Evolutionary conservation across 2,329 filamentous ascomycete genomes (phyloP).

Genomic region (Amesomyces nigricolor): DNA sequence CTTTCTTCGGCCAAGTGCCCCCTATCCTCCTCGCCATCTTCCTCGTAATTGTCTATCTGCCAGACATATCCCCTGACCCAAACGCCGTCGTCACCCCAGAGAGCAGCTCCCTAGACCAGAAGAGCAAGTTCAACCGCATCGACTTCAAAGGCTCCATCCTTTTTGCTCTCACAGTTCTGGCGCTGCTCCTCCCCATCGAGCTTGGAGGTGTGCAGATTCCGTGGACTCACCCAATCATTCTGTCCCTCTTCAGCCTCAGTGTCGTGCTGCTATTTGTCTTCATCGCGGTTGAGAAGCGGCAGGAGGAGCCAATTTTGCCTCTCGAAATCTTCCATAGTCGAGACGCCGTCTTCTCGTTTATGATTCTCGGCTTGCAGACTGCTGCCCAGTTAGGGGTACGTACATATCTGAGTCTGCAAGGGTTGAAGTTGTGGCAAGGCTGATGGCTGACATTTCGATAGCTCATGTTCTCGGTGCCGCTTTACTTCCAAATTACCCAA

Average conservation of each 20-base stretch:
- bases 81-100: not conserved
- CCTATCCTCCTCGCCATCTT: constrained; percentile 46
- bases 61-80: constrained; percentile 19
- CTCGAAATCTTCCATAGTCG: constrained; percentile 47
- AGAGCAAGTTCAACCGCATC: constrained; percentile 44
- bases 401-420: not conserved
- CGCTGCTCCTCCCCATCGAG: constrained; percentile 37
- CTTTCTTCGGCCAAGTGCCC: constrained; percentile 53
- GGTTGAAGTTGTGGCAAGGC: not conserved
- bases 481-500: constrained; percentile 64
- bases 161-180: constrained; percentile 34
- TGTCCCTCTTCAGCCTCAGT: constrained; percentile 30
- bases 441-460: constrained; percentile 19
- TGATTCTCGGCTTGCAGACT: constrained; percentile 48
- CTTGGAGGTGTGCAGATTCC: constrained; percentile 36
- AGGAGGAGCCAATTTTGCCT: constrained; percentile 54
- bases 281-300: constrained; percentile 31
- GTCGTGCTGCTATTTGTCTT: constrained; percentile 31
- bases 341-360: constrained; percentile 48
- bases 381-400: constrained; percentile 53
- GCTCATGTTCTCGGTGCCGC: constrained; percentile 60
- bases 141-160: constrained; percentile 53
- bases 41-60: constrained; percentile 34
- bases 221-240: constrained; percentile 35
- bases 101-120: constrained; percentile 9